Base-by-base conservation (phyloP, 148 eudicot genomes). In the Fagopyrum tataricum region DNA sequence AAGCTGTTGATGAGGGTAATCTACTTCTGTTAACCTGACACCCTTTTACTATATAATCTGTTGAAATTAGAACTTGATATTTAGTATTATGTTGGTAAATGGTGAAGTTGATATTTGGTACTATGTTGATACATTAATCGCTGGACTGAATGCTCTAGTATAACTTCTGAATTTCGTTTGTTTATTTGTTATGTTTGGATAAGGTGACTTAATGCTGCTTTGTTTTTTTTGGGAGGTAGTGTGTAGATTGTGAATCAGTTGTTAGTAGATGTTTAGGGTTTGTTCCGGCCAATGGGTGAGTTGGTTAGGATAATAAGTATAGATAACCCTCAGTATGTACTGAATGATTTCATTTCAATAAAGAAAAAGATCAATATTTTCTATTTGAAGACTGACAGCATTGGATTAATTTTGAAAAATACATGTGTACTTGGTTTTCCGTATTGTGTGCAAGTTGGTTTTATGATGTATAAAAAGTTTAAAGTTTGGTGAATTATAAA, bases 1-100 rank as follows among this genome's bases (percentile, higher is more conserved):
- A 70, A 12, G 72, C 48, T 20, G 52, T 70, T 46, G 72, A 70
- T 46, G 26, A 70, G 48, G 72, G 72, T 70, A 70, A 70, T 46
- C 6, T 17, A 12, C 69, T 42, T 14, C 52, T 67, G 20, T 20
- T 15, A 67, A 40, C 39, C 18, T 58, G 66, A 59, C 15, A 23
- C 12, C 12, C 5, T 59, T 59, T 59, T 15, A 59, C 39, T 70
- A 12, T 23, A 6, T 70, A n/a, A 20, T 42, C 21, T 41, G 3
- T 44, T 42, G 13, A 41, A 69, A 26, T n/a, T 69, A 21, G 72
- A n/a, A 21, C 61, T 66, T 66, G 44, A 37, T 31, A 14, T 11
- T 11, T 64, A 64, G n/a, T 11, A 12, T 3, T 11, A 31, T 31
- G 4, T n/a, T 18, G 48, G 14, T 42, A 12, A 18, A n/a, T n/a